Percentiles rank a stretch among this genome's conserved stretches.
Conservation (phyloP, 179 eudicot species). For the Heliamphora pulchella region DNA sequence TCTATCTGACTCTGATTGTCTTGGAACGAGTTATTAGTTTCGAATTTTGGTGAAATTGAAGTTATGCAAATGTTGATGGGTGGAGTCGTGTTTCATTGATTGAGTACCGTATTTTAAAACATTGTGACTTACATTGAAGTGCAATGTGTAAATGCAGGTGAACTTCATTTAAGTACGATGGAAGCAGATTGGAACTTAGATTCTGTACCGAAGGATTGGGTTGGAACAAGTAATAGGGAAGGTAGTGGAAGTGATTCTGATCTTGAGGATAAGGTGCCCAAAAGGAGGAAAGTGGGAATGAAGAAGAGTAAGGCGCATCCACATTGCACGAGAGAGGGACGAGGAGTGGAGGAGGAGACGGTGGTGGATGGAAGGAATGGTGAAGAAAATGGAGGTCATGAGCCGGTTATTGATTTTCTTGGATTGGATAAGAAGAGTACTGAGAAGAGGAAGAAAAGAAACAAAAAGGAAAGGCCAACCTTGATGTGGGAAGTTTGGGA, state of each 20-base stretch:
- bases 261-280: neutral
- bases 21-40: neutral
- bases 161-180: neutral
- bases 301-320: neutral
- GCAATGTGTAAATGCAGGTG: constrained; percentile 12
- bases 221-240: constrained; percentile 11
- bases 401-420: constrained; percentile 10
- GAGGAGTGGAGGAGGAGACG: neutral
- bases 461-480: constrained; percentile 27
- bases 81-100: neutral
- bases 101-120: neutral
- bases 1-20: neutral
- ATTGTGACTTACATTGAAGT: neutral
- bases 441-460: constrained; percentile 28
- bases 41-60: neutral
- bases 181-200: constrained; percentile 8
- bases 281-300: constrained; percentile 13
- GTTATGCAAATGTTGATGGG: neutral
- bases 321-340: neutral
- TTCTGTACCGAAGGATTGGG: constrained; percentile 6
- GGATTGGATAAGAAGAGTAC: constrained; percentile 4
- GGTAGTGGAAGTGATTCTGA: constrained; percentile 6
- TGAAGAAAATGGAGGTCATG: neutral
- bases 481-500: constrained; percentile 85
- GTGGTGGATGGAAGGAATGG: neutral